Percentiles rank a stretch among this genome's conserved stretches.
Conservation (phyloP, 2,329 filamentous ascomycete genomes). For the Thelonectria rubi region DNA sequence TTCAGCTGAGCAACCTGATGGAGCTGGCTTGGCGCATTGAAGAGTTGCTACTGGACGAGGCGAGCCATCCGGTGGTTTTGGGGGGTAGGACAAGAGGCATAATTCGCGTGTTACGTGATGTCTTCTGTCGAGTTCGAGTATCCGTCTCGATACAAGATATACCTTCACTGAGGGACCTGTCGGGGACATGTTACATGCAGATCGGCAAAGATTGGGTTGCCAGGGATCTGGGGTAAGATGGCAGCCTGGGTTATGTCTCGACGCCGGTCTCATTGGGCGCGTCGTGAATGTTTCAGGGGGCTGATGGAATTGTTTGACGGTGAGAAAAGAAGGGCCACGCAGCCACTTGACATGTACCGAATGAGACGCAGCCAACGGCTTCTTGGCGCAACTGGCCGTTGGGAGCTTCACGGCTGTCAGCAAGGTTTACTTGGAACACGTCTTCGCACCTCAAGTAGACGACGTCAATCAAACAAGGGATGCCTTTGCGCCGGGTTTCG, state of each 20-base stretch:
- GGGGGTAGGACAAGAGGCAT: not conserved
- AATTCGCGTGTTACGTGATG: not conserved
- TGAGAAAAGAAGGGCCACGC: not conserved
- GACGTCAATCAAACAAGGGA: not conserved
- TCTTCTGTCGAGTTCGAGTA: not conserved
- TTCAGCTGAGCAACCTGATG: not conserved
- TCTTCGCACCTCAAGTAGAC: not conserved
- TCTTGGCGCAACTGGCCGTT: not conserved
- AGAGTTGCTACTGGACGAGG: not conserved
- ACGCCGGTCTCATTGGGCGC: not conserved
- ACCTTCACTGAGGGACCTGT: not conserved
- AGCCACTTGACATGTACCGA: not conserved
- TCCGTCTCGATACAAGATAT: not conserved
- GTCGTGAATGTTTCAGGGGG: not conserved
- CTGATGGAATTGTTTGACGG: not conserved
- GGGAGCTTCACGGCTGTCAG: not conserved
- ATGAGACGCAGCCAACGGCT: not conserved
- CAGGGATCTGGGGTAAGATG: not conserved
- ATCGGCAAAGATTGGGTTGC: not conserved
- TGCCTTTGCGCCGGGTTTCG: constrained; percentile 5
- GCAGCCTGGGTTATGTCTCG: not conserved
- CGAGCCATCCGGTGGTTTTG: not conserved
- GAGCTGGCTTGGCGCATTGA: not conserved
- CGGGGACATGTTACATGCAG: not conserved
- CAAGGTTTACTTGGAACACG: not conserved